Base-by-base conservation (phyloP, 2,329 filamentous ascomycete species). In the Colletotrichum sidae region DNA sequence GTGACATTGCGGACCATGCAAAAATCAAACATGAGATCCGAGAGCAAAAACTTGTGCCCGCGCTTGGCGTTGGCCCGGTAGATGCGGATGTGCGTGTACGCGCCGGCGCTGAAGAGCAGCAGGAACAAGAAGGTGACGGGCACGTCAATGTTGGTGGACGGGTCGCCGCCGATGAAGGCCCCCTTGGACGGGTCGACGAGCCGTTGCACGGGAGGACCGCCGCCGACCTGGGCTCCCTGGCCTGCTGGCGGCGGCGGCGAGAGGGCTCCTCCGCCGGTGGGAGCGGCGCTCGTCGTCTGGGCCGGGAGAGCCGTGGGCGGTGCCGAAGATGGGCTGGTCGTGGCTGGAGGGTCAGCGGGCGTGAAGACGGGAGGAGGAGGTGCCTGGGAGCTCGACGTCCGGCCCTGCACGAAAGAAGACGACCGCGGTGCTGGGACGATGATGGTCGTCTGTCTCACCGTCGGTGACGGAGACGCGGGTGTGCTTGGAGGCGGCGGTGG, bases 11-110 rank as follows among this genome's bases (percentile, higher is more conserved):
- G 70, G 5, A 77, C 73, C 73, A 79, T 74, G 59, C 73, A 78
- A 44, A 80, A 77, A 51, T 76, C 77, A 60, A 79, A 79, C 47
- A 79, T 67, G n/a, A 76, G 70, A 51, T 70, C 72, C 1, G 77
- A 79, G 3, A 79, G 69, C 39, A 78, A 44, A 58, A 80, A 80
- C 65, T 79, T 80, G 72, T 80, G 78, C 2, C 72, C 71, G 2
- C 74, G 69, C 49, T 74, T 74, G 6, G 67, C 60, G 59, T 80
- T 80, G 7, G 68, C 64, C 9, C 65, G 55, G 67, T 70, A 73
- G 51, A 72, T 70, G 12, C 62, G 67, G 11, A 74, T 73, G 63
- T 74, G 72, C 3, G 69, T 68, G 33, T 69, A 67, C 2, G 70
- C 72, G 8, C 71, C 72, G 3, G 68, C 44, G 52, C 63, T 59